Base-by-base conservation (phyloP, 768 basidiomycete species). In the Trametes cubensis region DNA sequence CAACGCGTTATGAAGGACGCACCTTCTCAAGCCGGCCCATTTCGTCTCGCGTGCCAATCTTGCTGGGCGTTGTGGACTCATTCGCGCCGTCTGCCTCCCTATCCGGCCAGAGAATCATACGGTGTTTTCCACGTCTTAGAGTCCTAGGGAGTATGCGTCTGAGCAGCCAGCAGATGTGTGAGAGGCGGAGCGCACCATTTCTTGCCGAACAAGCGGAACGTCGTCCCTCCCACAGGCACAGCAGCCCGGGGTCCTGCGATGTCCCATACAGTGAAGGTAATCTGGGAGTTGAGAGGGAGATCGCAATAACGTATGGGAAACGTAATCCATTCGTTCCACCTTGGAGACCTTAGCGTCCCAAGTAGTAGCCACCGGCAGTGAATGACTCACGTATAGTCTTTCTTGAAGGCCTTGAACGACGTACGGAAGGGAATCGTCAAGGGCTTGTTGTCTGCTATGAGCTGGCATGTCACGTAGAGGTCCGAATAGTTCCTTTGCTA, bases 1-100 rank as follows among this genome's bases (percentile, higher is more conserved):
- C 30, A 30, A 14, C 20, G 15, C 18, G 48, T 13, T 13, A 6
- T 26, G 28, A 26, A 45, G 8, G 17, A 67, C 77, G 28, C 46
- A 91, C 94, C 84, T 94, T 94, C 74, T 98, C 95, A 49, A 99
- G 74, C 47, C 95, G 80, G 4, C 95, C 97, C 92, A 96, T 95
- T 74, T 98, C 97, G 70, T 99, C 97, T 61, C 84, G 81, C 0
- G 79, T 77, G 48, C 83, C 87, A 18, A 88, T 71, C 70, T 97
- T 98, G 72, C 94, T 96, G 0, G 95, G 95, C 1, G 97, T 99
- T 1, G 83, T 80, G 0, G 89, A 83, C 45, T 96, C 88, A 23
- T 83, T 80, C 0, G 87, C 87, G 0, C 93, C 92, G 73, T 98
- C 96, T 4, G 94, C 97, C 70, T 93, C 90, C 26, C 84, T 77